phyloP scores from a whole-genome alignment of 371 early-diverging fungal species.

The Smittium mucronatum region DNA sequence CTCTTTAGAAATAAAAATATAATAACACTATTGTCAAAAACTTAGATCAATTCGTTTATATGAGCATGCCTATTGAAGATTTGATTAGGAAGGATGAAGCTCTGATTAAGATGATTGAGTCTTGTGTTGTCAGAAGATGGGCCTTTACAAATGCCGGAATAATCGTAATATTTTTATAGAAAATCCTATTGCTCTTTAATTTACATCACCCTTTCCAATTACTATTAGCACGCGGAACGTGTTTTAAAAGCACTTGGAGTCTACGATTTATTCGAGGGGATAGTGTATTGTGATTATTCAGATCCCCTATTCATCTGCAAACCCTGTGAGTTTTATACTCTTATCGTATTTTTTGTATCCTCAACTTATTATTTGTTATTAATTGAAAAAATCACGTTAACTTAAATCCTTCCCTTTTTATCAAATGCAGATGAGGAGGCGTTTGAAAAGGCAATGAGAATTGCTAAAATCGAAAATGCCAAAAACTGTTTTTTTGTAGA shows the following conservation, averaged over 20 bases:
- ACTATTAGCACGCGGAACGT: conserved; percentile 47
- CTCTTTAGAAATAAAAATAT: no score
- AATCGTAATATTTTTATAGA: conserved; percentile 28
- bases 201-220: conserved; percentile 1
- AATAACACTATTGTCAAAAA: no score
- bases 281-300: conserved; percentile 64
- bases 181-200: neutral
- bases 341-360: conserved; percentile 5
- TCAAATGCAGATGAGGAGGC: conserved; percentile 28
- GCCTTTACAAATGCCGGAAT: conserved; percentile 73
- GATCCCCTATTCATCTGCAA: conserved; percentile 61
- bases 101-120: conserved; percentile 48
- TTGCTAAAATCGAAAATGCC: conserved; percentile 45
- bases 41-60: conserved; percentile 58
- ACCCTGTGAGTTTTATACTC: conserved; percentile 38
- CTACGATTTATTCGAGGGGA: conserved; percentile 61
- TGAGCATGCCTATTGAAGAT: conserved; percentile 51
- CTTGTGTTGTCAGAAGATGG: conserved; percentile 50
- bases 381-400: no score
- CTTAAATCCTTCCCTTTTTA: neutral
- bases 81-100: conserved; percentile 45
- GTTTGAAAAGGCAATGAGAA: conserved; percentile 52
- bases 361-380: neutral
- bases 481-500: conserved; percentile 59
- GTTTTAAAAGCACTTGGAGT: conserved; percentile 50